Base-by-base conservation (phyloP, 2,329 filamentous ascomycete genomes). In the Botrytis tulipae region DNA sequence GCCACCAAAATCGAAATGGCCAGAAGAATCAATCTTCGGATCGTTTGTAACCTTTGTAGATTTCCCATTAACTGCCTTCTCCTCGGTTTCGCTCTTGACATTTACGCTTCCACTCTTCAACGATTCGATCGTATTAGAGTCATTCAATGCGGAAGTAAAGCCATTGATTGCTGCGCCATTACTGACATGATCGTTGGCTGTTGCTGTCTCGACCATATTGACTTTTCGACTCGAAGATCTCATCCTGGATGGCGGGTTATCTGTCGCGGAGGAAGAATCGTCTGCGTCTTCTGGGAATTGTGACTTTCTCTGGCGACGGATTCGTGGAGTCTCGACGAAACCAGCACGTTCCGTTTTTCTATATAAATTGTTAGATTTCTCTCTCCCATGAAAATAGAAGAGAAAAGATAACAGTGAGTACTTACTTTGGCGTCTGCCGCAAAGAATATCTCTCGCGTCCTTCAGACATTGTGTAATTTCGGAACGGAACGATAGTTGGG, bases 1-100 rank as follows among this genome's bases (percentile, higher is more conserved):
- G 74, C 96, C 96, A 76, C 95, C 95, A 81, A 98, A 99, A 82
- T 99, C 97, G 78, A 89, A 88, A 76, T 88, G 85, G 76, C 87
- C 89, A 2, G 88, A 90, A 79, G 87, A 84, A 83, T 92, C 90
- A 73, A 91, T 78, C 82, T 87, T 90, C 78, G 87, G 88, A 78
- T 92, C 89, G 78, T 86, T 84, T 63, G 88, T 89, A 35, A 86
- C 85, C 76, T 81, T 84, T 87, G 88, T 84, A 87, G 88, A 90
- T 72, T 89, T 89, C 77, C 90, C 89, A 37, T 87, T 78, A 12
- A 80, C 70, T 35, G 70, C 70, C 40, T 59, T 68, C 59, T 78
- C 73, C 32, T 71, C 32, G 40, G 61, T 37, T 16, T 73, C 73
- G 59, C 60, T 9, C 32, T 76, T 70, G 44, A 75, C 62, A 44